Conservation (phyloP, 2,329 filamentous ascomycete species). For the Alternaria infectoria region DNA sequence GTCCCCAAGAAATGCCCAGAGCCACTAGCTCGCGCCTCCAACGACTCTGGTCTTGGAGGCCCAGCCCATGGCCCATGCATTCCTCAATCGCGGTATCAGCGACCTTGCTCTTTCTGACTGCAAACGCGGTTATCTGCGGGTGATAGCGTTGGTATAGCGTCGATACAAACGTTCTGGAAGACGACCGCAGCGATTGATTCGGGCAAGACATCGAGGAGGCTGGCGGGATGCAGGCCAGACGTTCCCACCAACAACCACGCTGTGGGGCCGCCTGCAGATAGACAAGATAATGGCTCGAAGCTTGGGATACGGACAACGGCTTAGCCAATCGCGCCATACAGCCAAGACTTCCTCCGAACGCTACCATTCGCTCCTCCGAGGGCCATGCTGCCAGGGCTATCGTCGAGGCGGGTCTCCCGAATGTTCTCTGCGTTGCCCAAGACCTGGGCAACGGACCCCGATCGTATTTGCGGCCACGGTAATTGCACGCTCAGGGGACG, state of each 20-base stretch:
- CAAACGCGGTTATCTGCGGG: slow-evolving; percentile 9
- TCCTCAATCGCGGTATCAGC: slow-evolving; percentile 1
- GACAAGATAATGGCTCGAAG: slow-evolving; percentile 12
- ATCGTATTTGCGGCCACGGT: neutral
- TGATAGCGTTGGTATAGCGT: neutral
- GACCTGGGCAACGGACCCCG: slow-evolving; percentile 2
- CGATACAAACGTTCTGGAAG: neutral
- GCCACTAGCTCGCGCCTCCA: slow-evolving; percentile 8
- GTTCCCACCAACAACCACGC: slow-evolving; percentile 1
- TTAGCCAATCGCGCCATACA: slow-evolving; percentile 7
- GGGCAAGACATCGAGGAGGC: neutral
- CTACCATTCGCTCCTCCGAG: slow-evolving; percentile 3
- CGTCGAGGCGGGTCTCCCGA: neutral
- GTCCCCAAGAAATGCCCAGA: slow-evolving; percentile 11
- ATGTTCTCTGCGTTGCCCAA: neutral
- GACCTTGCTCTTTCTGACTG: neutral
- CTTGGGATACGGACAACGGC: slow-evolving; percentile 1
- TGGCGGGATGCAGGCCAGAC: neutral
- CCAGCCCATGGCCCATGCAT: neutral
- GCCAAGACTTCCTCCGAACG: neutral
- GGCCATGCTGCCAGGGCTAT: neutral
- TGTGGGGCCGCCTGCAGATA: slow-evolving; percentile 5
- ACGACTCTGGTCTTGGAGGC: slow-evolving; percentile 1
- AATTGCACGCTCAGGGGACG: slow-evolving; percentile 1
- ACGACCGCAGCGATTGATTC: neutral